Percentiles rank a stretch among this genome's conserved stretches.
Conservation (phyloP, 805 yeast genomes). For the Wickerhamiella sorbophila region DNA sequence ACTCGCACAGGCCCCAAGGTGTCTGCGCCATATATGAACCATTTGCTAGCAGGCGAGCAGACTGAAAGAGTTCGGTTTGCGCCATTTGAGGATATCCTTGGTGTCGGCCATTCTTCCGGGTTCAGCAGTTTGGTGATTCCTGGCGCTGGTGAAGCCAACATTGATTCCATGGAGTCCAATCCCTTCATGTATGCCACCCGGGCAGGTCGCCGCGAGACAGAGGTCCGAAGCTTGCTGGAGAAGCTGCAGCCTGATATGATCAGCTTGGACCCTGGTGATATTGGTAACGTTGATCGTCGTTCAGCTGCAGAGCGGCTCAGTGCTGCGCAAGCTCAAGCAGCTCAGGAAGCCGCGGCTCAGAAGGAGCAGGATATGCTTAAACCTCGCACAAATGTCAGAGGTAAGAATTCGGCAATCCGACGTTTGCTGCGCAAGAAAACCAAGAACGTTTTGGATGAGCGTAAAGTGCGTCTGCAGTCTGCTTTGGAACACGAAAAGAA, state of each 20-base stretch:
- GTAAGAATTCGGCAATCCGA: conserved; percentile 74
- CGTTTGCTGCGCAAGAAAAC: conserved; percentile 69
- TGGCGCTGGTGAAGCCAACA: conserved; percentile 96
- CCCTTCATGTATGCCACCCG: conserved; percentile 87
- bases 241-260: conserved; percentile 89
- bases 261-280: conserved; percentile 70
- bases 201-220: conserved; percentile 85
- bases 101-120: conserved; percentile 70
- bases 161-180: conserved; percentile 82
- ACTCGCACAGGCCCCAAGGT: conserved; percentile 39
- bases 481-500: conserved; percentile 59
- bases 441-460: conserved; percentile 72
- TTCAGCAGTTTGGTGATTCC: conserved; percentile 80
- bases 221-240: conserved; percentile 72
- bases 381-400: conserved; percentile 54
- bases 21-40: conserved; percentile 82
- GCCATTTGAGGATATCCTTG: conserved; percentile 93
- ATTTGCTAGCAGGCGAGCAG: conserved; percentile 63
- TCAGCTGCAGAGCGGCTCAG: conserved; percentile 50
- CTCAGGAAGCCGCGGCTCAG: conserved; percentile 29
- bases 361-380: conserved; percentile 39
- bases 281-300: conserved; percentile 70
- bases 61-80: conserved; percentile 58
- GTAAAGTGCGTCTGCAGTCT: conserved; percentile 61
- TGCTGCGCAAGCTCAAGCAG: conserved; percentile 32